A percentile compares a stretch with the other conserved stretches of the same genome.
Conservation (phyloP, 192 early-diverging fungal genomes). For the Coemansia javaensis region DNA sequence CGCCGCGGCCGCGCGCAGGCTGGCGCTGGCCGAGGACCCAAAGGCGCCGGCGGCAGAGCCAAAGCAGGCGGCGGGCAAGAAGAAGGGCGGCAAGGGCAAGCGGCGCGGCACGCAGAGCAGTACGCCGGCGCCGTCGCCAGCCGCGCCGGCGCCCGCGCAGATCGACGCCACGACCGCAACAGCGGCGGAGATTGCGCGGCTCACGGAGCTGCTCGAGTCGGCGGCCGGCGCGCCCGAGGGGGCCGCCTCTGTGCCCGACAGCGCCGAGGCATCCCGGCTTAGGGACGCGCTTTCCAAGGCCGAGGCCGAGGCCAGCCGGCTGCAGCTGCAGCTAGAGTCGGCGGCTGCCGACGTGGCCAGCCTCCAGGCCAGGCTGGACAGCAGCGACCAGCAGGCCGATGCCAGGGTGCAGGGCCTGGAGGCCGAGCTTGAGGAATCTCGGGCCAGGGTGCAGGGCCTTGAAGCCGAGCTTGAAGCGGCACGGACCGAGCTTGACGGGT, state of each 20-base stretch:
- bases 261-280: too few relatives aligned
- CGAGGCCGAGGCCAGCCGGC: too few relatives aligned
- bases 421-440: too few relatives aligned
- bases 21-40: background rate
- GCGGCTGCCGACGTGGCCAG: background rate
- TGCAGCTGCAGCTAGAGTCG: constrained; percentile 1
- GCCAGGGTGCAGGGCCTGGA: too few relatives aligned
- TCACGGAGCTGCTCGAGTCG: constrained; percentile 24
- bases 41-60: background rate
- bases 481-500: background rate
- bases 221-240: background rate
- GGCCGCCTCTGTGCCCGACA: too few relatives aligned
- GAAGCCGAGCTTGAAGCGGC: background rate
- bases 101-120: constrained; percentile 17
- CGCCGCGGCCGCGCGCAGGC: constrained; percentile 21
- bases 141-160: background rate
- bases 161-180: constrained; percentile 3
- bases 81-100: constrained; percentile 31
- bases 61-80: constrained; percentile 11
- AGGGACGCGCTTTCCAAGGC: too few relatives aligned
- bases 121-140: constrained; percentile 11
- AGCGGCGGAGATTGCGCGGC: constrained; percentile 19
- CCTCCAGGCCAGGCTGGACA: too few relatives aligned
- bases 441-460: too few relatives aligned
- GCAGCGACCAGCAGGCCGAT: too few relatives aligned